Percentiles rank a stretch among this genome's conserved stretches.
phyloP scores from a whole-genome alignment of 1,139 yeast species.

The Sugiyamaella xylanicola region DNA sequence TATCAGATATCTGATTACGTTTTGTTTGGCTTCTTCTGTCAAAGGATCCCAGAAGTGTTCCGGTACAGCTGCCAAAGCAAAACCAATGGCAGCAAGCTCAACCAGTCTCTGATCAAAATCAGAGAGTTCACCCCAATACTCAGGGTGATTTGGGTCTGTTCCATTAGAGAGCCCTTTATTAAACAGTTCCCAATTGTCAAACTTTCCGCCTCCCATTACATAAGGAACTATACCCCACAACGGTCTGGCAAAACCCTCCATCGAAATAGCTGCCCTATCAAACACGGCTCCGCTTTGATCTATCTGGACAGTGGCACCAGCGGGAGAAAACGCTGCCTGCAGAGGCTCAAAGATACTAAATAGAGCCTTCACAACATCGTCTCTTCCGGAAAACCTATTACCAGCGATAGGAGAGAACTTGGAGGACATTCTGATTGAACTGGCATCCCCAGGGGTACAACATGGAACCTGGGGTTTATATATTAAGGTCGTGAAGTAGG shows the following conservation, averaged over 20 bases:
- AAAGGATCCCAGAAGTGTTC: slow-evolving; percentile 40
- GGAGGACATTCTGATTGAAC: slow-evolving; percentile 2
- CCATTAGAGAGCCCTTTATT: slow-evolving; percentile 38
- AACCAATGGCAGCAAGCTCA: slow-evolving; percentile 41
- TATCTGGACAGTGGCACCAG: slow-evolving; percentile 24
- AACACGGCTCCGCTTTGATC: slow-evolving; percentile 32
- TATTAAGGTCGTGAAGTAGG: neutral
- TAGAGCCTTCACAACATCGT: slow-evolving; percentile 24
- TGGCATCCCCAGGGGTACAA: neutral
- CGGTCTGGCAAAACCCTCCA: slow-evolving; percentile 39
- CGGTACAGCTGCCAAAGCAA: slow-evolving; percentile 35
- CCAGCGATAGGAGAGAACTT: slow-evolving; percentile 19
- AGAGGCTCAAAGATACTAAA: slow-evolving; percentile 23
- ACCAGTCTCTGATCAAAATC: slow-evolving; percentile 37
- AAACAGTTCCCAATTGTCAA: slow-evolving; percentile 32
- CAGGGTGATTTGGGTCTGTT: slow-evolving; percentile 37
- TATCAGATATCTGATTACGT: slow-evolving; percentile 31
- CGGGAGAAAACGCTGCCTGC: slow-evolving; percentile 22
- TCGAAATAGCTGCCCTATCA: slow-evolving; percentile 31
- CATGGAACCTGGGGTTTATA: neutral
- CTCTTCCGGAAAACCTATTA: slow-evolving; percentile 18
- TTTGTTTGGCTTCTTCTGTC: slow-evolving; percentile 29
- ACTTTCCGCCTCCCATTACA: slow-evolving; percentile 36
- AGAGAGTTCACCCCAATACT: slow-evolving; percentile 38
- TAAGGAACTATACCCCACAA: slow-evolving; percentile 39